Evolutionary conservation across 495 filamentous ascomycete species (phyloP).

Genomic region (Penicillium samsonianum): DNA sequence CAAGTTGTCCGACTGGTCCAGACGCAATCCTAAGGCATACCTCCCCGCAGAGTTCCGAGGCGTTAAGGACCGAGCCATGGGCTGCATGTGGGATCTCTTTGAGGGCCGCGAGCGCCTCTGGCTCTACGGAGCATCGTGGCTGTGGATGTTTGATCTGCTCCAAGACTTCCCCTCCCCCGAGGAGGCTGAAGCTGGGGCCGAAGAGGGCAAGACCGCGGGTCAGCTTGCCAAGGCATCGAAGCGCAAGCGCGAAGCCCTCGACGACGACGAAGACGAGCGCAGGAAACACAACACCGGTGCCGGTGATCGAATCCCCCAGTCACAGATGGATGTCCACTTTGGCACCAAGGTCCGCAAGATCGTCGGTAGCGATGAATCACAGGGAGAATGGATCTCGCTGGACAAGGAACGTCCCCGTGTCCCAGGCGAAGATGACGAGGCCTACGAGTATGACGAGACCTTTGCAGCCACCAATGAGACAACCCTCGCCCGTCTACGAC

Average conservation of each 20-base stretch:
- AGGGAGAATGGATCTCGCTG: slow-evolving; percentile 45
- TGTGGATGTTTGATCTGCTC: slow-evolving; percentile 90
- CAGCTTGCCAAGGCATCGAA: slow-evolving; percentile 38
- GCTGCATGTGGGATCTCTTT: slow-evolving; percentile 78
- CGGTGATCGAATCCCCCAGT: slow-evolving; percentile 60
- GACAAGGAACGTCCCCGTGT: slow-evolving; percentile 46
- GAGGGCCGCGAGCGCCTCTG: slow-evolving; percentile 64
- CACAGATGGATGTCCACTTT: slow-evolving; percentile 56
- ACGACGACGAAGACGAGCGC: slow-evolving; percentile 36
- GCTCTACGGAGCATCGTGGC: slow-evolving; percentile 80
- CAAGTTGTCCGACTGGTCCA: slow-evolving; percentile 78
- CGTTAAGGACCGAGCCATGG: slow-evolving; percentile 75
- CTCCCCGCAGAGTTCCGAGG: slow-evolving; percentile 72
- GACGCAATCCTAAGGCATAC: slow-evolving; percentile 71
- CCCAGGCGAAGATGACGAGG: slow-evolving; percentile 52
- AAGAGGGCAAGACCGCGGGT: slow-evolving; percentile 24
- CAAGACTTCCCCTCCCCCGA: slow-evolving; percentile 61
- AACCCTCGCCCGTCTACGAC: slow-evolving; percentile 38
- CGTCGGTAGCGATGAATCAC: slow-evolving; percentile 39
- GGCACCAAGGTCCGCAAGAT: slow-evolving; percentile 59
- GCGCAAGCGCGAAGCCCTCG: slow-evolving; percentile 46
- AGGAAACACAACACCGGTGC: slow-evolving; percentile 56
- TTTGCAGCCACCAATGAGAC: slow-evolving; percentile 36
- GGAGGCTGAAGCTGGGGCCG: slow-evolving; percentile 27
- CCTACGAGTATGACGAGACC: slow-evolving; percentile 38